A percentile compares a stretch with the other conserved stretches of the same genome.
phyloP scores from a whole-genome alignment of 2,329 filamentous ascomycete genomes.

The Alternaria sp. region DNA sequence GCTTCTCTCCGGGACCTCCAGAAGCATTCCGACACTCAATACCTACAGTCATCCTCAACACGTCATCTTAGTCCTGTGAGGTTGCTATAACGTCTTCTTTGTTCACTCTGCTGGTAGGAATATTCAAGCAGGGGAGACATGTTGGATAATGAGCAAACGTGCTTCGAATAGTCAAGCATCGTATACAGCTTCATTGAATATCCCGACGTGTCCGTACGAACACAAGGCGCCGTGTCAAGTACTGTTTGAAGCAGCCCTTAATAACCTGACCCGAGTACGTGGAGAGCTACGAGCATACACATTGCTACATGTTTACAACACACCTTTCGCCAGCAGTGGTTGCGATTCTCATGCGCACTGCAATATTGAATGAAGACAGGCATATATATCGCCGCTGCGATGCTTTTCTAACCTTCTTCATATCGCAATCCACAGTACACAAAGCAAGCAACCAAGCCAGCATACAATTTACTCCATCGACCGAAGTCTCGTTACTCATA shows the following conservation, averaged over 20 bases:
- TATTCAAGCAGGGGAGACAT: not conserved
- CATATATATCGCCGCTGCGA: not conserved
- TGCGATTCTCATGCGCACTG: not conserved
- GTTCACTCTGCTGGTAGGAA: not conserved
- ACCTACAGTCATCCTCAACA: not conserved
- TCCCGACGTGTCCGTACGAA: not conserved
- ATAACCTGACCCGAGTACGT: not conserved
- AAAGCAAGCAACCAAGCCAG: not conserved
- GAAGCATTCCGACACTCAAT: rapidly evolving
- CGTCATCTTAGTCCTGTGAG: not conserved
- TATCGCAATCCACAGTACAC: not conserved
- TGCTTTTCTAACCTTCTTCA: not conserved
- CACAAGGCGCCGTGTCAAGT: not conserved
- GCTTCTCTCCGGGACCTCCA: not conserved
- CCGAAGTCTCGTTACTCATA: not conserved
- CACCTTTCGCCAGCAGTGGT: not conserved
- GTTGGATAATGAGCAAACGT: not conserved
- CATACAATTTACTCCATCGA: not conserved
- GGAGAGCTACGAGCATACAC: not conserved
- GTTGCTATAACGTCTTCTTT: rapidly evolving
- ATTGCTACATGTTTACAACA: not conserved
- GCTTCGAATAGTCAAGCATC: not conserved
- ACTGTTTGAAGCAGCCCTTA: not conserved
- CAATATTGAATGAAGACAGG: not conserved
- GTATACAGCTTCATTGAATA: not conserved